Evolutionary conservation across 108 stramenopile species (phyloP), one percentile per base, ranked within the genome.

Genomic region (Pseudonitzschia delicatissima): DNA sequence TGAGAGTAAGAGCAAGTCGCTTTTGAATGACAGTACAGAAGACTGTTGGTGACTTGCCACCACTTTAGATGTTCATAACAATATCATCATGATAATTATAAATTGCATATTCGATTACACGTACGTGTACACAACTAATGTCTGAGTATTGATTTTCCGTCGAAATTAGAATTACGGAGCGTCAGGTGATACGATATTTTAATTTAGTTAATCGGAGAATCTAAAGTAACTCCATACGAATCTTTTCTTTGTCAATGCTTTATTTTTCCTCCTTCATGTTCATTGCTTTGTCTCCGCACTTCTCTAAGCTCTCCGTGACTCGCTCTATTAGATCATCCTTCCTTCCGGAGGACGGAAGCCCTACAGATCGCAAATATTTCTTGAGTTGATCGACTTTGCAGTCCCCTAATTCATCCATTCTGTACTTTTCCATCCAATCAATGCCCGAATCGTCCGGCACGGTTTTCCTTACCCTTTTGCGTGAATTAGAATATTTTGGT

Each of bases 341-440:
- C 51, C 73, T 88, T 15, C 87, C 87, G 11, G 69, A 64, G 36
- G 83, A 35, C 21, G 57, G 58, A 17, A 50, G 53, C 27, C 53
- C 53, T 20, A 72, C 63, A 0, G 86, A 86, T n/a, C 82, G 73
- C 20, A 90, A 75, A 53, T 82, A 87, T 13, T 67, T 53, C 45
- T 90, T 85, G 66, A 90, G 63, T 32, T 82, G 67, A 15, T 76
- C 59, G 2, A 65, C 57, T 45, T 74, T 86, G 45, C 74, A 72
- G 20, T 66, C 64, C 1, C 44, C 65, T 29, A 87, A 39, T 31
- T 66, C 69, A 34, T 69, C 78, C 20, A 70, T 61, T 48, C 62
- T 55, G 53, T 76, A 83, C 49, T 76, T 34, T 27, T 83, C 68
- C 9, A 77, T 45, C 88, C 88, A 90, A 48, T 90, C 79, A 23